Evolutionary conservation across 2,329 filamentous ascomycete genomes (phyloP).

Genomic region (Lachnellula hyalina): DNA sequence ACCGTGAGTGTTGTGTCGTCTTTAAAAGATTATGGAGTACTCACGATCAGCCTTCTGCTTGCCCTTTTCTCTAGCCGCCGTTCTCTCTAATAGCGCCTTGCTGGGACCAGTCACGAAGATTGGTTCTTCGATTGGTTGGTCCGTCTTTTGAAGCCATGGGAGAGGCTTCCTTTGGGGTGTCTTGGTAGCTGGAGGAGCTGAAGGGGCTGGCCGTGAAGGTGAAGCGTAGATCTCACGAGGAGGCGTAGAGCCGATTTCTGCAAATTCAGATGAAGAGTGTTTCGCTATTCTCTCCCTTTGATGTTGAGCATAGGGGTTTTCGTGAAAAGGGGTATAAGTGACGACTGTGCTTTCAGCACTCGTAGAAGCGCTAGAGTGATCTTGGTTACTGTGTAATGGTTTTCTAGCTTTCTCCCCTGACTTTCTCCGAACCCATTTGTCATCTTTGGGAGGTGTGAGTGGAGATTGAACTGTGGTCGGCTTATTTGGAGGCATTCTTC

Average conservation of each 20-base stretch:
- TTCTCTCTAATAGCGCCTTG: background rate
- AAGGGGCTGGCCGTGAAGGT: background rate
- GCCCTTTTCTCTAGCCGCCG: background rate
- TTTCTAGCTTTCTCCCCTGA: background rate
- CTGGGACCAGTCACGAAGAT: conserved; percentile 1
- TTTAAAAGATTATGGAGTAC: background rate
- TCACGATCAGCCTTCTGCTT: background rate
- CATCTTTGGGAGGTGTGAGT: conserved; percentile 14
- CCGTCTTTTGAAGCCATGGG: conserved; percentile 25
- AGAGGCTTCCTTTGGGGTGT: conserved; percentile 18
- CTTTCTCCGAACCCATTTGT: conserved; percentile 6
- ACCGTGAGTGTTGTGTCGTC: background rate
- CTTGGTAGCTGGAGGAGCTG: background rate
- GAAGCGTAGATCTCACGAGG: background rate
- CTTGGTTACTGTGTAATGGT: background rate
- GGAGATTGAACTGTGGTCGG: conserved; percentile 1
- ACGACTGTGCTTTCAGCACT: conserved; percentile 21
- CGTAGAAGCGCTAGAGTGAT: conserved; percentile 15
- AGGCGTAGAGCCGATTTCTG: background rate
- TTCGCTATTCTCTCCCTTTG: background rate
- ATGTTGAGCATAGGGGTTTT: conserved; percentile 1
- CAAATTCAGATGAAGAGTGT: background rate
- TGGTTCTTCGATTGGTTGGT: conserved; percentile 7
- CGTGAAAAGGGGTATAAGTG: conserved; percentile 20
- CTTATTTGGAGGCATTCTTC: conserved; percentile 3